A percentile compares a stretch with the other conserved stretches of the same genome.
These are phyloP conservation scores for Blastobotrys attinorum DNA, from an alignment of 805 yeast genomes.

Conservation along the genomic window DNA sequence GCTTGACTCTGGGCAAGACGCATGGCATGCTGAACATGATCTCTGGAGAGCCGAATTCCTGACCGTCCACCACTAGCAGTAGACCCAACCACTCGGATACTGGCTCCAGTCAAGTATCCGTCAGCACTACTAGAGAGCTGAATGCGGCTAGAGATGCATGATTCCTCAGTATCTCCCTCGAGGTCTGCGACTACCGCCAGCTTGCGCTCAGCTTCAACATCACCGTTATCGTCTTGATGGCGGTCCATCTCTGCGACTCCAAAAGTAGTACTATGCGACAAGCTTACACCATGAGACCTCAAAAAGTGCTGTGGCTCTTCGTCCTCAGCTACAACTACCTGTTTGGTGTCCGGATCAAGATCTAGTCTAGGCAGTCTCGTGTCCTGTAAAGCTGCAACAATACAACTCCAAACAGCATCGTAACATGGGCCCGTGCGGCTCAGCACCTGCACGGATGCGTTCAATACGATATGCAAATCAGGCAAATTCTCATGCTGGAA, in stretches of 20 bases:
- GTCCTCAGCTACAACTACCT: slow-evolving; percentile 33
- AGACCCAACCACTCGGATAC: slow-evolving; percentile 10
- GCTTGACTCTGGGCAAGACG: neutral
- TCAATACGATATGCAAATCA: slow-evolving; percentile 42
- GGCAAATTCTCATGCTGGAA: slow-evolving; percentile 1
- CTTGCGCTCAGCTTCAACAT: slow-evolving; percentile 11
- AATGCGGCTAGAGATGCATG: slow-evolving; percentile 46
- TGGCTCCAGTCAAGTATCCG: slow-evolving; percentile 15
- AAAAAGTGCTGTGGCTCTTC: neutral
- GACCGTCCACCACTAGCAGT: slow-evolving; percentile 1
- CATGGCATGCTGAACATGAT: neutral
- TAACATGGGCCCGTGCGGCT: slow-evolving; percentile 76
- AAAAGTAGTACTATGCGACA: slow-evolving; percentile 37
- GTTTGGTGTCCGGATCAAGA: slow-evolving; percentile 44
- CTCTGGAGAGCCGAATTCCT: neutral
- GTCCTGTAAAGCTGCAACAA: slow-evolving; percentile 52
- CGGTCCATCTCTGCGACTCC: slow-evolving; percentile 39
- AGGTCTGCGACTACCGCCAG: slow-evolving; percentile 58
- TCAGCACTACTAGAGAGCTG: slow-evolving; percentile 31
- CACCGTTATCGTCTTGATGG: neutral
- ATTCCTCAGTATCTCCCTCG: slow-evolving; percentile 81
- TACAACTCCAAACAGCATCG: slow-evolving; percentile 66
- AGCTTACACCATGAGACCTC: neutral
- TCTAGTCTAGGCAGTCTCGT: slow-evolving; percentile 61
- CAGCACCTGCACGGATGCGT: slow-evolving; percentile 68